phyloP scores from a whole-genome alignment of 192 early-diverging fungal genomes.

The Coemansia sp. region DNA sequence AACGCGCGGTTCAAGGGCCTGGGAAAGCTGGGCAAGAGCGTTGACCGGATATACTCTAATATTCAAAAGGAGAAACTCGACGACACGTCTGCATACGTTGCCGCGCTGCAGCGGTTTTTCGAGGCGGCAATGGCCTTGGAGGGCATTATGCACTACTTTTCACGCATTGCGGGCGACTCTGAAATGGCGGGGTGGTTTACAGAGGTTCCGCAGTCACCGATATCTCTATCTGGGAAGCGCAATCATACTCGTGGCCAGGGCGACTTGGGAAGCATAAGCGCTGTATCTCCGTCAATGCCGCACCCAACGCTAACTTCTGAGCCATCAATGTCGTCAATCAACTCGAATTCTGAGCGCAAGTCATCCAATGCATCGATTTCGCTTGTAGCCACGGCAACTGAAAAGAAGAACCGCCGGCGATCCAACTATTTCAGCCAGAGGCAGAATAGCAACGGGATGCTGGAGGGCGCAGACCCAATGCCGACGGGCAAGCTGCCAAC shows the following conservation, averaged over 20 bases:
- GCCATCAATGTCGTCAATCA: constrained; percentile 36
- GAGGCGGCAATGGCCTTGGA: constrained; percentile 45
- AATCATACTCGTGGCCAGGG: constrained; percentile 20
- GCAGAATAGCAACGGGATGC: constrained; percentile 23
- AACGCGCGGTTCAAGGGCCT: constrained; percentile 50
- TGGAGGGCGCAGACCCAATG: constrained; percentile 13
- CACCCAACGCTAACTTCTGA: constrained; percentile 37
- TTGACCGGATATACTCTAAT: constrained; percentile 54
- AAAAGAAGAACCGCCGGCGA: constrained; percentile 42
- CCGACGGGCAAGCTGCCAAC: constrained; percentile 10
- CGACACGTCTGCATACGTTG: constrained; percentile 43
- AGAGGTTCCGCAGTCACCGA: constrained; percentile 44
- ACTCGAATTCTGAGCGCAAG: constrained; percentile 32
- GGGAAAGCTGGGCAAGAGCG: constrained; percentile 54
- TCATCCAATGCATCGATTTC: constrained; percentile 47
- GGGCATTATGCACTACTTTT: constrained; percentile 42
- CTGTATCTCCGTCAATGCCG: constrained; percentile 23
- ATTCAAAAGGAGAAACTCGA: constrained; percentile 56
- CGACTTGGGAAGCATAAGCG: constrained; percentile 13
- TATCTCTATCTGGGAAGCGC: constrained; percentile 28
- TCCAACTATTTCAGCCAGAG: constrained; percentile 55
- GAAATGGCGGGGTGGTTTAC: constrained; percentile 52
- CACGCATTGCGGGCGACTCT: constrained; percentile 48
- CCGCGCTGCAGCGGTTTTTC: constrained; percentile 49
- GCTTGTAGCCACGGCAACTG: constrained; percentile 12